Conservation (phyloP, 148 eudicot species). For the Tetragonia tetragonoides region DNA sequence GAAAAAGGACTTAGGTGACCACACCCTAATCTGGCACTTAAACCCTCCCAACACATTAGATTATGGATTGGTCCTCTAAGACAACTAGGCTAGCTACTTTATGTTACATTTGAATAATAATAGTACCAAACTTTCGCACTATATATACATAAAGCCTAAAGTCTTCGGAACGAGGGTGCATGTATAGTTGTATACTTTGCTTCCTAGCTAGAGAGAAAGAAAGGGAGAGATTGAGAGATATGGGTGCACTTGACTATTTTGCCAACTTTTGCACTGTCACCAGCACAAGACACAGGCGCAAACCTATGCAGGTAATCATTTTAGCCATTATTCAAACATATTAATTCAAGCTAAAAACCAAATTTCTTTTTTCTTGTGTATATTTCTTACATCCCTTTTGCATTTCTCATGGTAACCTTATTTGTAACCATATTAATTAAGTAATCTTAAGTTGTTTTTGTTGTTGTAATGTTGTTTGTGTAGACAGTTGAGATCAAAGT, state of each 20-base stretch:
- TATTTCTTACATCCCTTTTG: background rate
- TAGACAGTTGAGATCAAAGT: slow-evolving; percentile 89
- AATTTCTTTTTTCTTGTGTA: too few species aligned
- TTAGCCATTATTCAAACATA: too few species aligned
- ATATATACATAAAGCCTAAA: background rate
- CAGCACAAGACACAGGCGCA: slow-evolving; percentile 57
- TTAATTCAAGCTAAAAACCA: too few species aligned
- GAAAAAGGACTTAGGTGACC: background rate
- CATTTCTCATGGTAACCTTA: background rate
- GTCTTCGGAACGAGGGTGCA: background rate
- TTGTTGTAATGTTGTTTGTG: slow-evolving; percentile 8
- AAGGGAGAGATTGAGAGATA: slow-evolving; percentile 22
- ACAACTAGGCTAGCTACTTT: slow-evolving; percentile 17
- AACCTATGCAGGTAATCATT: slow-evolving; percentile 70
- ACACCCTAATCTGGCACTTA: slow-evolving; percentile 11
- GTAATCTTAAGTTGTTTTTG: background rate
- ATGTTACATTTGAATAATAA: background rate
- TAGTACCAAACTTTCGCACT: slow-evolving; percentile 10
- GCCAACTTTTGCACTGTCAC: slow-evolving; percentile 70
- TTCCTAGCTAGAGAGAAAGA: slow-evolving; percentile 6
- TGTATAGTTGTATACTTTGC: slow-evolving; percentile 3
- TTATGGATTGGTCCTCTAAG: slow-evolving; percentile 9
- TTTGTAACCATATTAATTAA: background rate
- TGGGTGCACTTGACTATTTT: slow-evolving; percentile 86
- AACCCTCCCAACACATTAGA: slow-evolving; percentile 5